Conservation (phyloP, 2,329 filamentous ascomycete genomes). For the Hirsutella minnesotensis region DNA sequence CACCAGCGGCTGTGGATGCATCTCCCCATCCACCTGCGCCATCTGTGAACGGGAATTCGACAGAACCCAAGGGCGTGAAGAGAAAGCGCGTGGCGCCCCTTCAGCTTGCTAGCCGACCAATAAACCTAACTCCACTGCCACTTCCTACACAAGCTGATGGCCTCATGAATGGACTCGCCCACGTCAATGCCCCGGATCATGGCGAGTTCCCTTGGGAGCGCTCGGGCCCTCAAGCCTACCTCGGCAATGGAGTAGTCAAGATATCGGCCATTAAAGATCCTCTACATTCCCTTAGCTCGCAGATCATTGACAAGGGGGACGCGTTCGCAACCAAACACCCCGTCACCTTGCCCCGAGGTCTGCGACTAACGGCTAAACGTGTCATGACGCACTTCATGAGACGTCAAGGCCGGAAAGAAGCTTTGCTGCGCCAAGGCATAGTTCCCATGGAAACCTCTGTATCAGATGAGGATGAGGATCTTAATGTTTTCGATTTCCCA, state of each 20-base stretch:
- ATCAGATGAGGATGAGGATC: conserved; percentile 24
- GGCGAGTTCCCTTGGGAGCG: conserved; percentile 9
- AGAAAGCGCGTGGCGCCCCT: conserved; percentile 15
- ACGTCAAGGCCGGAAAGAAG: conserved; percentile 12
- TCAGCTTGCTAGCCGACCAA: conserved; percentile 7
- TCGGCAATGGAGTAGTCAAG: conserved; percentile 21
- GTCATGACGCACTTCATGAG: conserved; percentile 28
- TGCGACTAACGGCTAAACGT: conserved; percentile 28
- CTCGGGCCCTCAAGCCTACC: conserved; percentile 16
- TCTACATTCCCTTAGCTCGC: conserved; percentile 10
- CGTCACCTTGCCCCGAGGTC: conserved; percentile 26
- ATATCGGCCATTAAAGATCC: conserved; percentile 11
- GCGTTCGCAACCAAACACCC: conserved; percentile 15
- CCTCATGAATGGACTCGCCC: background rate
- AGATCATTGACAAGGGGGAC: conserved; percentile 9
- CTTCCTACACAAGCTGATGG: conserved; percentile 5
- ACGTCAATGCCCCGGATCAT: background rate
- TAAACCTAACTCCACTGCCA: conserved; percentile 1
- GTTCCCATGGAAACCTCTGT: conserved; percentile 7
- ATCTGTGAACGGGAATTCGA: background rate
- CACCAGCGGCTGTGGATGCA: background rate
- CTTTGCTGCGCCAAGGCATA: conserved; percentile 4
- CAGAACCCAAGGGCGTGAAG: conserved; percentile 9
- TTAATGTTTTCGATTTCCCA: conserved; percentile 25
- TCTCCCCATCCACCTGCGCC: background rate